Evolutionary conservation across 352 stramenopile species (phyloP).

Genomic region (Globisporangium abappressorium): DNA sequence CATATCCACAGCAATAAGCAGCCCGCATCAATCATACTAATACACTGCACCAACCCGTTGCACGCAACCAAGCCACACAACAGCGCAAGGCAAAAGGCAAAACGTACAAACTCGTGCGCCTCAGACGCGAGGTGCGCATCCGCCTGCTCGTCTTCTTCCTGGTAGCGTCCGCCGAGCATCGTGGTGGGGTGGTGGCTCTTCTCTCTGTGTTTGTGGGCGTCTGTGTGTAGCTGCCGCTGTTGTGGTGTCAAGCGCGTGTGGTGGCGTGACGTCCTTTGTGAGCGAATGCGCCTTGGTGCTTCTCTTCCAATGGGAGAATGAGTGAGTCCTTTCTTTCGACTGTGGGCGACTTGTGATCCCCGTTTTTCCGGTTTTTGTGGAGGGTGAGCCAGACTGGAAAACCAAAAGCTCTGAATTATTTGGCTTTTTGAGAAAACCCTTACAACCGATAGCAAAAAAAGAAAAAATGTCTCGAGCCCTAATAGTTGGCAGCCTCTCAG

Average conservation of each 20-base stretch:
- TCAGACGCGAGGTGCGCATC: conserved; percentile 12
- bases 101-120: conserved; percentile 22
- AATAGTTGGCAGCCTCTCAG: no score
- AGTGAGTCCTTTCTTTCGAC: neutral
- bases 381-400: no score
- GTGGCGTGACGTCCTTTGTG: neutral
- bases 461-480: no score
- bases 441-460: no score
- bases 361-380: no score
- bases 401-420: no score
- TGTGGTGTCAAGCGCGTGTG: neutral
- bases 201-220: neutral
- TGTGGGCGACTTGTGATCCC: neutral
- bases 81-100: neutral
- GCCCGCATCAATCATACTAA: neutral
- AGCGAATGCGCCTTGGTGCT: neutral
- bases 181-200: neutral
- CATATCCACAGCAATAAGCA: conserved; percentile 11
- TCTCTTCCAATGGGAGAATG: conserved; percentile 10
- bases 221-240: neutral
- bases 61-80: neutral
- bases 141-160: conserved; percentile 18
- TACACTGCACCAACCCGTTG: no score
- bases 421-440: no score
- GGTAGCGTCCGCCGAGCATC: conserved; percentile 20